Percentiles rank a stretch among this genome's conserved stretches.
phyloP scores from a whole-genome alignment of 768 basidiomycete genomes.

The Dendrothele bispora region DNA sequence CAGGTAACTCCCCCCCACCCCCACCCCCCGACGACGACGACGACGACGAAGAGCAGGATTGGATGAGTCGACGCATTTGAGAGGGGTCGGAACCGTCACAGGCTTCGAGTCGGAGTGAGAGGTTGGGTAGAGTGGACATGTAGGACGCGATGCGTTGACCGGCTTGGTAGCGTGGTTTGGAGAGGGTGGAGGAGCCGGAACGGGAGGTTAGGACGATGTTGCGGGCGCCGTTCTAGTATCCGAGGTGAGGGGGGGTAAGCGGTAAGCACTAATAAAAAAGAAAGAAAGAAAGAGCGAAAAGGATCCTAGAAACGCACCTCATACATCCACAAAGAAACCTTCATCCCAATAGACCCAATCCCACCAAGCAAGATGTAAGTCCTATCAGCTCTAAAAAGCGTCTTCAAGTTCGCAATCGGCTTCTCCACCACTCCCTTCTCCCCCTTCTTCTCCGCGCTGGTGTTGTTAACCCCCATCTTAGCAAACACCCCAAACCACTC shows the following conservation, averaged over 20 bases:
- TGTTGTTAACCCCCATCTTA: too few species aligned
- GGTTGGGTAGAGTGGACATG: slow-evolving; percentile 13
- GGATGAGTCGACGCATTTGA: slow-evolving; percentile 12
- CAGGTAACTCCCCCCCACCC: too few species aligned
- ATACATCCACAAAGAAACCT: slow-evolving; percentile 29
- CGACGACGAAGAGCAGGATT: too few species aligned
- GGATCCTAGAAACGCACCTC: slow-evolving; percentile 14
- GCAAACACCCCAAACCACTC: too few species aligned
- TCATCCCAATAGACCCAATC: slow-evolving; percentile 23
- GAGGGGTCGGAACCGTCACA: slow-evolving; percentile 13
- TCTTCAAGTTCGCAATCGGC: too few species aligned
- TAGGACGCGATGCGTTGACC: slow-evolving; percentile 14
- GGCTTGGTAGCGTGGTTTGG: slow-evolving; percentile 8
- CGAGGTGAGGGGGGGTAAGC: too few species aligned
- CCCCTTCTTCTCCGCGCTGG: too few species aligned
- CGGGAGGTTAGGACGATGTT: slow-evolving; percentile 23
- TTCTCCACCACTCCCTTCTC: too few species aligned
- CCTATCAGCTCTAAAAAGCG: slow-evolving; percentile 21
- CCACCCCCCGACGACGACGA: too few species aligned
- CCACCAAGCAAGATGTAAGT: slow-evolving; percentile 28
- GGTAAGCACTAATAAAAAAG: too few species aligned
- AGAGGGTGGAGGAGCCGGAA: slow-evolving; percentile 14
- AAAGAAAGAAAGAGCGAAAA: not conserved
- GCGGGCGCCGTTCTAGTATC: slow-evolving; percentile 24
- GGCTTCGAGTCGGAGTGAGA: slow-evolving; percentile 15